These are phyloP conservation scores for Fraxinus velutina DNA, from an alignment of 305 asterid genomes.

Conservation along the genomic window DNA sequence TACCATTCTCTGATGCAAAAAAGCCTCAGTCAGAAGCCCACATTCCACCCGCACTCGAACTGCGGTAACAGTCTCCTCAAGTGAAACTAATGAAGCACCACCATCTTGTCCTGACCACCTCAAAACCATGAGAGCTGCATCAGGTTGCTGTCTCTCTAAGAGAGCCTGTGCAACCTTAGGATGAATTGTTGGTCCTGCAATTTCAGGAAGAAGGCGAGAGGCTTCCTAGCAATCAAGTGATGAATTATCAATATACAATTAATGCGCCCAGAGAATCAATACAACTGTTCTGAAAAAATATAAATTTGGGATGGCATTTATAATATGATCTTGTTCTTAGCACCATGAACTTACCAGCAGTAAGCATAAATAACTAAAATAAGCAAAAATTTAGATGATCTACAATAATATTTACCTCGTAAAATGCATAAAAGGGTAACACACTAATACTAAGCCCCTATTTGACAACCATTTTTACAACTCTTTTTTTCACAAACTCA, in stretches of 20 bases:
- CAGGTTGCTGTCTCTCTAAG: conserved; percentile 84
- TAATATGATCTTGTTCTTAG: background rate
- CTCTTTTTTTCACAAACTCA: background rate
- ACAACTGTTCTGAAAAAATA: background rate
- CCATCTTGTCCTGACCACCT: conserved; percentile 89
- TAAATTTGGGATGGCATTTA: background rate
- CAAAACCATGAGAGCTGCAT: conserved; percentile 87
- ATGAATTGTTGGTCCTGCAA: conserved; percentile 68
- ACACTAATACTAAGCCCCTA: background rate
- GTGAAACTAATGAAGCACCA: conserved; percentile 54
- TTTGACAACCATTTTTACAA: background rate
- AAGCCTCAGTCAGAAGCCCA: conserved; percentile 90
- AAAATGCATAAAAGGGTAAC: background rate
- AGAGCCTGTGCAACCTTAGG: conserved; percentile 77
- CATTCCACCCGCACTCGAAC: conserved; percentile 84
- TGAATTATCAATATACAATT: conserved; percentile 28
- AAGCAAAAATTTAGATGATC: background rate
- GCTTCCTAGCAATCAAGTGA: conserved; percentile 63
- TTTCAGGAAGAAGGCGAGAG: conserved; percentile 77
- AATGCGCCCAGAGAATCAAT: conserved; percentile 37
- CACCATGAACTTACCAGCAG: background rate
- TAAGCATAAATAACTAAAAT: background rate
- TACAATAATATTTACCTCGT: background rate
- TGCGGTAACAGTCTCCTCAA: conserved; percentile 78
- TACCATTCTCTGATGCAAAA: conserved; percentile 78